Conservation (phyloP, 345 rosid species). For the Odontarrhena argentea region DNA sequence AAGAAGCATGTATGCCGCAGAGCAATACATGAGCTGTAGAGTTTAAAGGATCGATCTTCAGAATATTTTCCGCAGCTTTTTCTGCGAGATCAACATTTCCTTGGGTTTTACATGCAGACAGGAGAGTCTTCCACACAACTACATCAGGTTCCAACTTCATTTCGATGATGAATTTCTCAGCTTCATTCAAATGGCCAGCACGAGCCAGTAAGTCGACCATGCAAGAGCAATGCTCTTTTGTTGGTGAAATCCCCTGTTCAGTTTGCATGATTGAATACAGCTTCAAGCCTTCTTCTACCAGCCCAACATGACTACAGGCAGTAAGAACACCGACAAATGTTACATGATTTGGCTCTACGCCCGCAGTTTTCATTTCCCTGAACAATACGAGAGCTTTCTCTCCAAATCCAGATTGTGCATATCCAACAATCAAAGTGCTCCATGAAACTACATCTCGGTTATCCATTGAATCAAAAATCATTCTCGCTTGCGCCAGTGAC, state of each 20-base stretch:
- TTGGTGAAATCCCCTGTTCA: conserved; percentile 53
- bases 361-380: conserved; percentile 54
- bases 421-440: conserved; percentile 72
- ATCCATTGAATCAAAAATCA: conserved; percentile 56
- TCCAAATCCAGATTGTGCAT: conserved; percentile 72
- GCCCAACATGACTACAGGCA: conserved; percentile 79
- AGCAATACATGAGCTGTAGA: conserved; percentile 71
- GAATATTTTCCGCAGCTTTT: conserved; percentile 64
- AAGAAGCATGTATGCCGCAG: conserved; percentile 60
- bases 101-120: conserved; percentile 75
- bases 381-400: conserved; percentile 67
- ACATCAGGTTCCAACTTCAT: conserved; percentile 60
- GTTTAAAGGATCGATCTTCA: conserved; percentile 60
- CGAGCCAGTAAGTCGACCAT: conserved; percentile 78
- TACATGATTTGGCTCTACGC: conserved; percentile 59
- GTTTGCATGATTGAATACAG: conserved; percentile 56
- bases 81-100: conserved; percentile 59
- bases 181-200: conserved; percentile 68
- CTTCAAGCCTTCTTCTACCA: conserved; percentile 66
- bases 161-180: conserved; percentile 56
- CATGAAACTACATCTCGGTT: conserved; percentile 69
- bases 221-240: conserved; percentile 68
- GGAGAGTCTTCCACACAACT: conserved; percentile 68
- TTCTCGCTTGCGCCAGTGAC: conserved; percentile 50
- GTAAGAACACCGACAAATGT: conserved; percentile 62